These are phyloP conservation scores for Oenanthe sinensis DNA, from an alignment of 129 eudicot species.

Conservation along the genomic window DNA sequence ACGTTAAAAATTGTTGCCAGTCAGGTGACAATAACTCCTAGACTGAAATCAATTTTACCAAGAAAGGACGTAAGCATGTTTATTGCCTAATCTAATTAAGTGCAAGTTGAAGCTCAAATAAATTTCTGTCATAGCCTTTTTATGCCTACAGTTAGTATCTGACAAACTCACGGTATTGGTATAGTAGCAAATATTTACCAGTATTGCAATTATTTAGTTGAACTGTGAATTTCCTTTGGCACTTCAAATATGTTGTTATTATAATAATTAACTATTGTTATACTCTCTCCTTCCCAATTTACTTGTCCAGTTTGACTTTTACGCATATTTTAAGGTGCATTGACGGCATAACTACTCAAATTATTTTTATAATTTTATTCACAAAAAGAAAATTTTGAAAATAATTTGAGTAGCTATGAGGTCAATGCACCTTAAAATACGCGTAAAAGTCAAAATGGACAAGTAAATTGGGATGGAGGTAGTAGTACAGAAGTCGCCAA, in stretches of 20 bases:
- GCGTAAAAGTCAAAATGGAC: too few relatives aligned
- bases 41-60: slow-evolving; percentile 44
- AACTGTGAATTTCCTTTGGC: background rate
- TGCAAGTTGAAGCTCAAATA: background rate
- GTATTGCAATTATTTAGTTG: background rate
- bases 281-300: too few relatives aligned
- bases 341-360: too few relatives aligned
- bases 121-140: background rate
- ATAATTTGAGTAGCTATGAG: too few relatives aligned
- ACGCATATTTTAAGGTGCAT: too few relatives aligned
- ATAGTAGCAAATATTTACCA: background rate
- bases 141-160: background rate
- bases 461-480: too few relatives aligned
- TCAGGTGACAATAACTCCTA: slow-evolving; percentile 68
- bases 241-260: background rate
- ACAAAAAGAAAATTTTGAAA: too few relatives aligned
- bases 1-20: slow-evolving; percentile 66
- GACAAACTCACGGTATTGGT: background rate
- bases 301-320: too few relatives aligned
- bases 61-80: slow-evolving; percentile 44
- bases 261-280: background rate
- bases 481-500: background rate
- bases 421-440: too few relatives aligned
- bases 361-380: too few relatives aligned
- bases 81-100: slow-evolving; percentile 13